These are phyloP conservation scores for Cyamopsis tetragonoloba DNA, from an alignment of 306 rosid species.

Conservation along the genomic window DNA sequence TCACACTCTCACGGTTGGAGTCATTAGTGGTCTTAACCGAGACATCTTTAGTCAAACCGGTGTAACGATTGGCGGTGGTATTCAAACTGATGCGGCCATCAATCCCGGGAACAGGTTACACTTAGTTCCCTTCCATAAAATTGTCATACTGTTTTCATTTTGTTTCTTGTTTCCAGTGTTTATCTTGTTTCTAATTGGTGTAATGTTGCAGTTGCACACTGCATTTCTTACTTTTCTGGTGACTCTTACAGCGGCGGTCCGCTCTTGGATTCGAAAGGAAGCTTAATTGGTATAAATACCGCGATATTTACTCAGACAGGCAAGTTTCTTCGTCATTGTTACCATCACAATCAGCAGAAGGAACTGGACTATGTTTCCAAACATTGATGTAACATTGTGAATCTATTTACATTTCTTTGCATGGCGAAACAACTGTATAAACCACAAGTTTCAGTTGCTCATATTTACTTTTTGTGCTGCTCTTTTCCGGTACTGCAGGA, in stretches of 20 bases:
- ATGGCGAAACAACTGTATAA: conserved; percentile 1
- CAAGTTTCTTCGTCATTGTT: conserved; percentile 19
- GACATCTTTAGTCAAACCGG: conserved; percentile 90
- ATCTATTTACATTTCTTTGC: neutral
- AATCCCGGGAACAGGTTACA: conserved; percentile 94
- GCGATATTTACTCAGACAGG: conserved; percentile 96
- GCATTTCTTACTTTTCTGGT: conserved; percentile 31
- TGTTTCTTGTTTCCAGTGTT: neutral
- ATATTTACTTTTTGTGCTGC: neutral
- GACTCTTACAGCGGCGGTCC: conserved; percentile 81
- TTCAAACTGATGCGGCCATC: conserved; percentile 95
- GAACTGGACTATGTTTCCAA: neutral
- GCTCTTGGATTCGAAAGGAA: conserved; percentile 83
- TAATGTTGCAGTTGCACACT: too few species aligned
- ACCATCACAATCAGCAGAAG: neutral
- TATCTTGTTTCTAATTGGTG: too few species aligned
- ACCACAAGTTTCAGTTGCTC: conserved; percentile 12
- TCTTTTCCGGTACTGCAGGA: conserved; percentile 49
- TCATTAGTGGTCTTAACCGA: conserved; percentile 86
- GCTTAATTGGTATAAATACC: conserved; percentile 84
- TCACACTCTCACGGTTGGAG: conserved; percentile 96
- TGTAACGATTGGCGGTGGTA: conserved; percentile 94
- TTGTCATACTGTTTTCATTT: too few species aligned
- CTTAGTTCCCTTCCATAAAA: conserved; percentile 1
- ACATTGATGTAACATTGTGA: conserved; percentile 2